Evolutionary conservation across 164 flowering plant genomes (phyloP).

Genomic region (Berberis vulgaris): DNA sequence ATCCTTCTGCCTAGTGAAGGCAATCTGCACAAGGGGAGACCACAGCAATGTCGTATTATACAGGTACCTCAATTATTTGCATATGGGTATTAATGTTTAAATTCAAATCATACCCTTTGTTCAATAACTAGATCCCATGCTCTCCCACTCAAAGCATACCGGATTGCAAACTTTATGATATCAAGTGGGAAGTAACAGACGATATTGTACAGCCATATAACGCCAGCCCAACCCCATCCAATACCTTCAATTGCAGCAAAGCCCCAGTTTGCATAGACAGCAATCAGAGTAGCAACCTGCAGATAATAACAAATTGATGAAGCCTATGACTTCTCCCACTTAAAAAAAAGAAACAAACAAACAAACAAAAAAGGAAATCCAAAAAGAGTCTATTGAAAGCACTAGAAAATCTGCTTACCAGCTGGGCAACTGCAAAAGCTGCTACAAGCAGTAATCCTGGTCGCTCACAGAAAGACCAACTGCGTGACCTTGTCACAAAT

Average conservation of each 20-base stretch:
- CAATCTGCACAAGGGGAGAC: constrained; percentile 44
- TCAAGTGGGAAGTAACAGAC: constrained; percentile 76
- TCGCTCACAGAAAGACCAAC: constrained; percentile 84
- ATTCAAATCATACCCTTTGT: constrained; percentile 53
- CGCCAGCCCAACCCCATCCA: constrained; percentile 99
- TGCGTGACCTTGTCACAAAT: constrained; percentile 77
- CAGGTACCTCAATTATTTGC: not conserved
- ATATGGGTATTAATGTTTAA: not conserved
- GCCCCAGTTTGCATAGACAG: constrained; percentile 85
- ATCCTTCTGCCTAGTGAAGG: constrained; percentile 85
- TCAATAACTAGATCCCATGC: constrained; percentile 92
- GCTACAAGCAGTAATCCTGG: constrained; percentile 59
- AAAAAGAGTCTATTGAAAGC: not conserved
- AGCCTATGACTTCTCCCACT: not conserved
- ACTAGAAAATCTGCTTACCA: constrained; percentile 32
- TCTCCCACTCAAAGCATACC: constrained; percentile 66
- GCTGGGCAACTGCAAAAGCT: constrained; percentile 74
- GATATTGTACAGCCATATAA: constrained; percentile 77
- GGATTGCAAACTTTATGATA: constrained; percentile 57
- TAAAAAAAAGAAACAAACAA: no score
- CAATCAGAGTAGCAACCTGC: constrained; percentile 79
- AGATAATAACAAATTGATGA: not conserved
- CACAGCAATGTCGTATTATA: not conserved
- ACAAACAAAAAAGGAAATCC: not conserved
- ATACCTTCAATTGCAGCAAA: constrained; percentile 88